Base-by-base conservation (phyloP, 805 yeast species). In the Starmerella khaoyaiensis region DNA sequence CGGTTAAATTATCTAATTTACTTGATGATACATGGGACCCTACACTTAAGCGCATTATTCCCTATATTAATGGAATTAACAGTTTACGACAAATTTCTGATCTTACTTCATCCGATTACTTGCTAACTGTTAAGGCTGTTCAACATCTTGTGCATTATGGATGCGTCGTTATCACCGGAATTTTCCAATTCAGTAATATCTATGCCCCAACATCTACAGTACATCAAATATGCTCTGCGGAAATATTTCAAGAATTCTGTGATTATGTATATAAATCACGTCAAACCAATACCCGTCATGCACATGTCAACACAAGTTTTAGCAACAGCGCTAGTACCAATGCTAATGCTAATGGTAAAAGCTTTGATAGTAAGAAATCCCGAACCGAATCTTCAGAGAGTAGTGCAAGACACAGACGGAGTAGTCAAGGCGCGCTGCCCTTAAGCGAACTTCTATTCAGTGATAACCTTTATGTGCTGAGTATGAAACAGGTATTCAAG, bases 21-120 rank as follows among this genome's bases (percentile, higher is more conserved):
- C 76, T 82, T 29, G 98, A 90, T 57, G 78, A 80, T 7, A 78
- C 80, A 50, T 90, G 98, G 96, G 98, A 90, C 57, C 96, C 96
- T 1, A 87, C 97, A 2, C 79, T 90, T 90, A 64, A 83, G 31
- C 77, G 79, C 48, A 80, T 90, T 18, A 60, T 82, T 9, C 94
- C 95, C 0, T 79, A 66, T 47, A 82, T 90, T 34, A 74, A 90
- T 51, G 98, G 99, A 1, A 65, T 84, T 33, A 87, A 87, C 55
- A 80, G 90, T 5, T 73, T 90, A 15, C 66, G 73, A 25, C 68
- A 69, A 38, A 87, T 93, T 26, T 72, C 94, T 15, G 72, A 73
- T 35, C 58, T 84, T 35, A 82, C 95, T 1, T 74, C 80, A 50
- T 78, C 94, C 26, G 93, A 84, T 52, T 76, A 74, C 46, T 63